Evolutionary conservation across 352 stramenopile species (phyloP), one percentile per base, ranked within the genome.

Genomic region (Phytophthora pseudosyringae): DNA sequence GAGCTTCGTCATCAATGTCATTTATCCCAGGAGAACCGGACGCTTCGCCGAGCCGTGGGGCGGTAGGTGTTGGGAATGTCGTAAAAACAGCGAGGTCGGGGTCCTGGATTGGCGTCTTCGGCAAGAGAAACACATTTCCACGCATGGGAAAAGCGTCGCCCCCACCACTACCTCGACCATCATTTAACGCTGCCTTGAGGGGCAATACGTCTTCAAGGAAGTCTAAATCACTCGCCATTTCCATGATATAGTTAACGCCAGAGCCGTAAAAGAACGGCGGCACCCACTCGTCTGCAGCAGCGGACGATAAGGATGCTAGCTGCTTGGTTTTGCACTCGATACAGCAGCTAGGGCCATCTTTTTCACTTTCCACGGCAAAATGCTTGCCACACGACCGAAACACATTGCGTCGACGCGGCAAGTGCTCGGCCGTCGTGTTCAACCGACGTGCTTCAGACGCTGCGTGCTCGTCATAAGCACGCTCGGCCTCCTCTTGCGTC

Each of bases 371-470:
- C 26, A 94, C 82, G 12, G 86, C 85, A 44, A 90, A 93, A 38
- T 94, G 86, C 16, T 91, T 88, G 3, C 86, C 83, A 52, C 86
- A 94, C 1, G 86, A 94, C 6, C 84, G 78, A 54, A 93, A 88
- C 1, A 94, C 77, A 40, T 71, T 86, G 18, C 86, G 71, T 33
- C 81, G 73, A 12, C 60, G 60, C 0, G 83, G 86, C 12, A 94
- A 67, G 38, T 89, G 75, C 4, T 70, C 70, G 0, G 75, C 55
- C 0, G 82, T 91, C 2, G 82, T 93, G 32, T 91, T 91, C n/a
- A 92, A 46, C 1, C 81, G 67, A 12, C 76, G 76, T 5, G 86
- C 86, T 59, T 94, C 82, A 0, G 75, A 64, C 4, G 75, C 69
- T 1, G 83, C 86, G 43, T 82, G 78, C 25, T 82, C 69, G 51